phyloP scores from a whole-genome alignment of 2,329 filamentous ascomycete species.

The Endoconidiophora laricicola region DNA sequence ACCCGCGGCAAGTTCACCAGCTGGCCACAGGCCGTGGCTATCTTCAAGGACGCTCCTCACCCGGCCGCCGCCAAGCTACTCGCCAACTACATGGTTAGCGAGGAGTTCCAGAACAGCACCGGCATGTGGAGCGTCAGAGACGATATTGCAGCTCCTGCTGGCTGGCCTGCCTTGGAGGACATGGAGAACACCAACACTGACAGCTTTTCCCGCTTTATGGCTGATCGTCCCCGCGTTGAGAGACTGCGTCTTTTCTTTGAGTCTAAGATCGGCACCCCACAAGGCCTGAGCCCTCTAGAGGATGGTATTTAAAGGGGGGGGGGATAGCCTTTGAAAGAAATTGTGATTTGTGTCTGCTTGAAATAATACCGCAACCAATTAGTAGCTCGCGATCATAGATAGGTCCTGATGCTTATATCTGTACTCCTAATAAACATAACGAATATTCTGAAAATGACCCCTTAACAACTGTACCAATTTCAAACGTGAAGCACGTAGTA shows the following conservation, averaged over 20 bases:
- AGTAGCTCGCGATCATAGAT: too few species aligned
- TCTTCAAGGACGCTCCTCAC: constrained; percentile 30
- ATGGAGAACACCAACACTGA: constrained; percentile 21
- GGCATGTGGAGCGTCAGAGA: constrained; percentile 22
- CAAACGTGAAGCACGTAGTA: too few species aligned
- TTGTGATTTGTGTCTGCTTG: too few species aligned
- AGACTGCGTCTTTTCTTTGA: constrained; percentile 27
- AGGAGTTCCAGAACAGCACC: constrained; percentile 22
- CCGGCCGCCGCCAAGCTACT: constrained; percentile 35
- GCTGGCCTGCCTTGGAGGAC: constrained; percentile 19
- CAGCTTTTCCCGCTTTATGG: constrained; percentile 26
- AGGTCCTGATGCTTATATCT: too few species aligned
- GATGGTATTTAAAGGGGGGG: constrained; percentile 16
- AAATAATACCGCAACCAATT: too few species aligned
- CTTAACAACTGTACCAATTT: too few species aligned
- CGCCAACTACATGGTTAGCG: constrained; percentile 28
- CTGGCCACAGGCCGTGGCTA: constrained; percentile 33
- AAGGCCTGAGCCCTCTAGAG: constrained; percentile 24
- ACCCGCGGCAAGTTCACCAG: constrained; percentile 26
- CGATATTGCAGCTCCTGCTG: constrained; percentile 20
- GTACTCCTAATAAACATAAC: too few species aligned
- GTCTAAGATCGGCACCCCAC: constrained; percentile 24
- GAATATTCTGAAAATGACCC: too few species aligned
- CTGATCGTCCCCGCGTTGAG: constrained; percentile 25
- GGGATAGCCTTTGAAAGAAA: background rate